Percentiles rank a stretch among this genome's conserved stretches.
Conservation (phyloP, 2,329 filamentous ascomycete species). For the Apiospora rasikravindrae region DNA sequence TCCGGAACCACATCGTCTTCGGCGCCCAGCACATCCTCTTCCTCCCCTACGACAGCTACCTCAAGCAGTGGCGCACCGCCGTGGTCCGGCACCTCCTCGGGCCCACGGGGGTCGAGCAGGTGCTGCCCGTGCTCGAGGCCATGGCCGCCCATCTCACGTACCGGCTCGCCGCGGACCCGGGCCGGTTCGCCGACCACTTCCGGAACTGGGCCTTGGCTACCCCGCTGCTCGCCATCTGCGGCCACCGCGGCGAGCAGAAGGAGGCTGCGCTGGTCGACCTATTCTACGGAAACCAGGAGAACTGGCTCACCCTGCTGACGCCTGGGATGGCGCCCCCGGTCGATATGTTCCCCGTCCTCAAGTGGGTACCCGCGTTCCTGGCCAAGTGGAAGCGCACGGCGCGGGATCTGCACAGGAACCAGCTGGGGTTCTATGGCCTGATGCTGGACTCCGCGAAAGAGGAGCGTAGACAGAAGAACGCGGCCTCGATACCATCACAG, state of each 20-base stretch:
- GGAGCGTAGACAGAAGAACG: slow-evolving; percentile 5
- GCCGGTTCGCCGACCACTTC: slow-evolving; percentile 18
- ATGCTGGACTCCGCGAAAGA: slow-evolving; percentile 23
- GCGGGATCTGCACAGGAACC: slow-evolving; percentile 18
- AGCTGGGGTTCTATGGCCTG: slow-evolving; percentile 22
- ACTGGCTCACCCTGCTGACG: slow-evolving; percentile 22
- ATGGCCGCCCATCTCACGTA: slow-evolving; percentile 20
- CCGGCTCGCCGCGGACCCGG: slow-evolving; percentile 18
- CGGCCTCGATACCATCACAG: not conserved
- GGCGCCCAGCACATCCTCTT: slow-evolving; percentile 21
- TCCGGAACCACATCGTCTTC: slow-evolving; percentile 21
- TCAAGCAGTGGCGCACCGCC: slow-evolving; percentile 20
- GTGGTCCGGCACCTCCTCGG: slow-evolving; percentile 16
- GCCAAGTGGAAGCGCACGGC: slow-evolving; percentile 23
- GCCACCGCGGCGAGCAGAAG: slow-evolving; percentile 19
- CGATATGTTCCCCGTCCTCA: slow-evolving; percentile 24
- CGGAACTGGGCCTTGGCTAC: slow-evolving; percentile 20
- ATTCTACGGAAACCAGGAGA: slow-evolving; percentile 23
- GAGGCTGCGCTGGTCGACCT: slow-evolving; percentile 14
- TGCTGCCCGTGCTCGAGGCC: slow-evolving; percentile 21
- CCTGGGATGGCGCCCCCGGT: slow-evolving; percentile 23
- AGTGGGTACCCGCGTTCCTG: slow-evolving; percentile 22
- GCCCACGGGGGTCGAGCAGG: slow-evolving; percentile 1
- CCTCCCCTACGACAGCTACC: slow-evolving; percentile 18
- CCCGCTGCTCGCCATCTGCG: slow-evolving; percentile 21